A percentile compares a stretch with the other conserved stretches of the same genome.
Conservation (phyloP, 305 asterid genomes). For the Fraxinus angustifolia region DNA sequence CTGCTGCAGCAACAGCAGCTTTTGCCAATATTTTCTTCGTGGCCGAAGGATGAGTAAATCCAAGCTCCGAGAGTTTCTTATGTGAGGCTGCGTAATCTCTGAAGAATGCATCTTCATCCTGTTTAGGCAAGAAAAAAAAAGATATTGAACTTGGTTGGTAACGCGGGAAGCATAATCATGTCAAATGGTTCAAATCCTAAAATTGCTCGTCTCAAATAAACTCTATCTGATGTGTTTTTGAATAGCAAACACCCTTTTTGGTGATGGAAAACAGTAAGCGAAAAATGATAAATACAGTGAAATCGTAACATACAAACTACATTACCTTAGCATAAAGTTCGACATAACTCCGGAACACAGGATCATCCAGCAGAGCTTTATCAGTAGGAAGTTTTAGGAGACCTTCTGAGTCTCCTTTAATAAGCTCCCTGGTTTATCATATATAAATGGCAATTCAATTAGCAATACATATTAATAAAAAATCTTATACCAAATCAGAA, state of each 20-base stretch:
- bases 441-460: slow-evolving; percentile 6
- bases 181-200: neutral
- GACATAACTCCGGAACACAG: slow-evolving; percentile 48
- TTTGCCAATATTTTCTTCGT: slow-evolving; percentile 35
- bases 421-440: slow-evolving; percentile 57
- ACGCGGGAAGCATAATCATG: neutral
- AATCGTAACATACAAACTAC: neutral
- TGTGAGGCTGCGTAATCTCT: slow-evolving; percentile 77
- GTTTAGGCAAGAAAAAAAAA: neutral
- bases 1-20: slow-evolving; percentile 49
- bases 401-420: slow-evolving; percentile 61
- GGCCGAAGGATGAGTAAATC: slow-evolving; percentile 43
- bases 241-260: neutral
- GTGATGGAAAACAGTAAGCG: neutral
- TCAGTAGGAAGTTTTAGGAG: slow-evolving; percentile 81
- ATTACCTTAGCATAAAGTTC: slow-evolving; percentile 69
- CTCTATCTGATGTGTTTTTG: neutral
- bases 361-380: slow-evolving; percentile 65
- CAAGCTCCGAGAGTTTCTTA: slow-evolving; percentile 82
- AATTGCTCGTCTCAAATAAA: neutral
- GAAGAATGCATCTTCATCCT: slow-evolving; percentile 86
- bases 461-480: neutral
- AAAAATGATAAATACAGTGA: neutral
- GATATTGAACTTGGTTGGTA: neutral
- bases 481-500: neutral